Conservation (phyloP, 192 early-diverging fungal species). For the Podila verticillata region DNA sequence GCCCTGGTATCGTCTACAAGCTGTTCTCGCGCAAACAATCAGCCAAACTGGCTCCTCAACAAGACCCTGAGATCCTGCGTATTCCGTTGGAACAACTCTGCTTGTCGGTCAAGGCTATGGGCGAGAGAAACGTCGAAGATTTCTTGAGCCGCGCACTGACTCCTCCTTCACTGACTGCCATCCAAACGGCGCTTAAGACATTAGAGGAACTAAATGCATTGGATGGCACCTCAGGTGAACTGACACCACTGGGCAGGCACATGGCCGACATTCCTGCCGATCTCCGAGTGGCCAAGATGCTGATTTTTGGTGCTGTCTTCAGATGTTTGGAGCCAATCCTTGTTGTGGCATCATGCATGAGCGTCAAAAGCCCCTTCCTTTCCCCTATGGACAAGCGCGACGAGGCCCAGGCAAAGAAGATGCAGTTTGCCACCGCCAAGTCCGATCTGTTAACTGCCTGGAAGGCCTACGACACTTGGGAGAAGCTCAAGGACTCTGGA, state of each 20-base stretch:
- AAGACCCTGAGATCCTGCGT: constrained; percentile 81
- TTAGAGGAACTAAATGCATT: constrained; percentile 73
- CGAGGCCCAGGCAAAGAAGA: constrained; percentile 48
- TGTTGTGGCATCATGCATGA: constrained; percentile 73
- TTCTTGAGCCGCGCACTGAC: constrained; percentile 72
- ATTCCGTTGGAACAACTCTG: constrained; percentile 89
- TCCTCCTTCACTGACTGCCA: constrained; percentile 66
- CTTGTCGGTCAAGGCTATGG: constrained; percentile 74
- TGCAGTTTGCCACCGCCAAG: constrained; percentile 47
- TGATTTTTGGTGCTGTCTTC: constrained; percentile 78
- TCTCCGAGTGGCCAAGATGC: constrained; percentile 80
- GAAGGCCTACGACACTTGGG: constrained; percentile 58
- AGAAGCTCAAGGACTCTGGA: constrained; percentile 40
- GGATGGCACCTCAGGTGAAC: constrained; percentile 42
- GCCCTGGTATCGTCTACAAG: constrained; percentile 79
- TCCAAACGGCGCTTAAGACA: constrained; percentile 66
- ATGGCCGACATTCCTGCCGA: constrained; percentile 81
- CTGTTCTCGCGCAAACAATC: constrained; percentile 66
- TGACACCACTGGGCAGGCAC: constrained; percentile 76
- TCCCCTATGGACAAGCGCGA: constrained; percentile 44
- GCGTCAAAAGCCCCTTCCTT: constrained; percentile 61
- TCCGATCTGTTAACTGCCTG: constrained; percentile 55
- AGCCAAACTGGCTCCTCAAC: constrained; percentile 65
- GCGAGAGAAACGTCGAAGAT: constrained; percentile 59
- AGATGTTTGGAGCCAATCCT: constrained; percentile 78